A percentile compares a stretch with the other conserved stretches of the same genome.
Conservation (phyloP, 2,329 filamentous ascomycete genomes). For the Sporothrix globosa region DNA sequence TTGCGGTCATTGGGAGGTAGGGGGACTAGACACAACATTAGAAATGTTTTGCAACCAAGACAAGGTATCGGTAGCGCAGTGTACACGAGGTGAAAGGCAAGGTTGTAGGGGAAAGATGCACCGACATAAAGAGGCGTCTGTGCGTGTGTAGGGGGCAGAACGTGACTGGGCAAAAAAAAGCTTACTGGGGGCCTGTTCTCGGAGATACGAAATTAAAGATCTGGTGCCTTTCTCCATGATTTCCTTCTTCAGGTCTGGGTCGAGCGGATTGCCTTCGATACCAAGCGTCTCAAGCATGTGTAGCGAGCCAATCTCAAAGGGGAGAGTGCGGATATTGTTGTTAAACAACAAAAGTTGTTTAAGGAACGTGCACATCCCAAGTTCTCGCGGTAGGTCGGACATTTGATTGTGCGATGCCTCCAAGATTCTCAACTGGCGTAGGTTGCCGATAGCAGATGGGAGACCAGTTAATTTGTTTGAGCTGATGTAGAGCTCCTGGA, state of each 20-base stretch:
- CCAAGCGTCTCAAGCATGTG: slow-evolving; percentile 87
- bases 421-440: slow-evolving; percentile 79
- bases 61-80: neutral
- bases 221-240: slow-evolving; percentile 87
- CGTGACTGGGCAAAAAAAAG: slow-evolving; percentile 33
- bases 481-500: slow-evolving; percentile 89
- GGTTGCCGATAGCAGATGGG: slow-evolving; percentile 78
- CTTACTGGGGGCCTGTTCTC: slow-evolving; percentile 83
- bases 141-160: no score
- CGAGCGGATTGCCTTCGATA: slow-evolving; percentile 87
- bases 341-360: slow-evolving; percentile 86
- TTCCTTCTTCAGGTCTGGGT: slow-evolving; percentile 74
- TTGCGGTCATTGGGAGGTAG: slow-evolving; percentile 75
- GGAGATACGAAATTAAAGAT: slow-evolving; percentile 78
- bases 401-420: slow-evolving; percentile 90
- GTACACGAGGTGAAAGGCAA: neutral
- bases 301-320: slow-evolving; percentile 84
- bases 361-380: slow-evolving; percentile 95
- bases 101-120: neutral
- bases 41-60: slow-evolving; percentile 13
- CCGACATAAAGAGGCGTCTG: neutral
- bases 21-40: slow-evolving; percentile 60
- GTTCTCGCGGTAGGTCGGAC: slow-evolving; percentile 78
- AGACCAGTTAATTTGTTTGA: slow-evolving; percentile 85
- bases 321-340: slow-evolving; percentile 81